Evolutionary conservation across 2,329 filamentous ascomycete genomes (phyloP).

Genomic region (Neopestalotiopsis rosae): DNA sequence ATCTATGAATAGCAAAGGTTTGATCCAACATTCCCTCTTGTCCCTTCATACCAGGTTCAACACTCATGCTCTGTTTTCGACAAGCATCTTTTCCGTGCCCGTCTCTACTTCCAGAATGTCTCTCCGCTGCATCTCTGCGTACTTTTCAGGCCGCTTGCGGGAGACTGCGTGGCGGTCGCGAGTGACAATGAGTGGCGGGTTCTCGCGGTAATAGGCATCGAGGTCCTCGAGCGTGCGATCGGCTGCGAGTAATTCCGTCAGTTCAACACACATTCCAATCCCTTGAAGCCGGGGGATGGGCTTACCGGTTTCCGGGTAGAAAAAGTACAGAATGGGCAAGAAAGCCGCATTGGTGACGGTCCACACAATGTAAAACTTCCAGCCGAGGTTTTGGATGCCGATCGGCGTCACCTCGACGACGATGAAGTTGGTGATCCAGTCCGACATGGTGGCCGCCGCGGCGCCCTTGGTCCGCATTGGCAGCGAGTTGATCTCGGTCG

Average conservation of each 20-base stretch:
- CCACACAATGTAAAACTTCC: constrained; percentile 58
- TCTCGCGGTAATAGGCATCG: constrained; percentile 8
- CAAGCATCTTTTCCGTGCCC: background rate
- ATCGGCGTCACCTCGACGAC: constrained; percentile 37
- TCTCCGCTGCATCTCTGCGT: constrained; percentile 4
- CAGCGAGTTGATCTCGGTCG: constrained; percentile 46
- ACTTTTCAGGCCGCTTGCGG: background rate
- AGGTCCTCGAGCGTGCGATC: constrained; percentile 29
- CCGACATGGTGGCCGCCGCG: constrained; percentile 40
- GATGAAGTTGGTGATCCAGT: constrained; percentile 42
- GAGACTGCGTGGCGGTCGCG: background rate
- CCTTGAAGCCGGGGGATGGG: no score
- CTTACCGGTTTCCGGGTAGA: constrained; percentile 46
- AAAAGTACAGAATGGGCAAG: constrained; percentile 48
- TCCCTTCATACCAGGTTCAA: background rate
- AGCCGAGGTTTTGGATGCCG: constrained; percentile 46
- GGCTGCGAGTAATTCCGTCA: no score
- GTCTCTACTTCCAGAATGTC: constrained; percentile 2
- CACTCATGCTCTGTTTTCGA: background rate
- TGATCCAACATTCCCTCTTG: background rate
- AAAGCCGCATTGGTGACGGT: constrained; percentile 48
- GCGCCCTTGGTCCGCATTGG: constrained; percentile 46
- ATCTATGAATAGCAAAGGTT: background rate
- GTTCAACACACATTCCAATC: no score
- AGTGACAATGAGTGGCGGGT: background rate